Conservation (phyloP, 148 eudicot genomes). For the Bassia scoparia region DNA sequence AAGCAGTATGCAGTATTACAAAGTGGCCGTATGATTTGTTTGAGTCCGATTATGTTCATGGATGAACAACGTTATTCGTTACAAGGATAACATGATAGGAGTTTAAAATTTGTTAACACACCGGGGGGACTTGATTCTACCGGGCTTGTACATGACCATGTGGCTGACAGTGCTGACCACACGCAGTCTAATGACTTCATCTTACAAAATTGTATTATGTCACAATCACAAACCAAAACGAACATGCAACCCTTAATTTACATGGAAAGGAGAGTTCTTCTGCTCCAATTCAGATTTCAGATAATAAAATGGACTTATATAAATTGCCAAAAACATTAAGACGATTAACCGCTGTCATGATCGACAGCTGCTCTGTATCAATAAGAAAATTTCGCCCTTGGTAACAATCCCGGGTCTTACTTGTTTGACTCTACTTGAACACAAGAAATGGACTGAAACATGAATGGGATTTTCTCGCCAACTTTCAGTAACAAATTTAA, state of each 20-base stretch:
- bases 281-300: not conserved
- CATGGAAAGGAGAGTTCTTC: not conserved
- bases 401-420: too few relatives aligned
- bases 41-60: not conserved
- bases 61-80: not conserved
- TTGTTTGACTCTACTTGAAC: too few relatives aligned
- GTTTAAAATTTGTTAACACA: not conserved
- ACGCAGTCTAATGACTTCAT: not conserved
- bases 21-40: not conserved
- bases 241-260: not conserved
- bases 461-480: not conserved
- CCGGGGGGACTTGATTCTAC: not conserved
- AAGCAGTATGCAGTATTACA: conserved; percentile 8
- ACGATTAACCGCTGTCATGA: not conserved
- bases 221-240: not conserved
- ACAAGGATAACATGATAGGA: not conserved
- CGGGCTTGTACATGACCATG: not conserved
- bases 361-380: not conserved
- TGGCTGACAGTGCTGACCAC: not conserved
- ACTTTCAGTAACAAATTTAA: too few relatives aligned
- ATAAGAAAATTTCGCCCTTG: not conserved
- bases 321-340: not conserved
- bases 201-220: not conserved
- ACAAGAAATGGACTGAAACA: too few relatives aligned
- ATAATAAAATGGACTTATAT: not conserved